phyloP scores from a whole-genome alignment of 148 eudicot genomes.

The Agrostemma githago region DNA sequence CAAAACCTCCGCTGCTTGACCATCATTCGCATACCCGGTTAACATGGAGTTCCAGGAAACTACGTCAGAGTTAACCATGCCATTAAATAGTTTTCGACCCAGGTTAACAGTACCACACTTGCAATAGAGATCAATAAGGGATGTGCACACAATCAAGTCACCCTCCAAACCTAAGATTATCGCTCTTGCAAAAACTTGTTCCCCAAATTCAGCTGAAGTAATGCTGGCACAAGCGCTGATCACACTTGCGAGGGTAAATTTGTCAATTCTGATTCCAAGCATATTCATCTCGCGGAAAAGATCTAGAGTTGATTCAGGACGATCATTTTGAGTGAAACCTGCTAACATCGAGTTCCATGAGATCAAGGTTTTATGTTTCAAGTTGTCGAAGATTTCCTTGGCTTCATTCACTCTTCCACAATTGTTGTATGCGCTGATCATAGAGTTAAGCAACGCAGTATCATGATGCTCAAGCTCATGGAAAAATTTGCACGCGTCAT shows the following conservation, averaged over 20 bases:
- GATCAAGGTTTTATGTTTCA: constrained; percentile 59
- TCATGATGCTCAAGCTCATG: constrained; percentile 58
- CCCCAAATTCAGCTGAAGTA: constrained; percentile 59
- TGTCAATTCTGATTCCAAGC: constrained; percentile 46
- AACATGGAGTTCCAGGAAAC: constrained; percentile 86
- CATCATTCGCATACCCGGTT: constrained; percentile 89
- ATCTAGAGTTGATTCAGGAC: constrained; percentile 50
- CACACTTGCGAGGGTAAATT: constrained; percentile 65
- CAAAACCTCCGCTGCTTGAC: constrained; percentile 60
- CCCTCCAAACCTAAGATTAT: constrained; percentile 50
- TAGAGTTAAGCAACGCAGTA: constrained; percentile 75
- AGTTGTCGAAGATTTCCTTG: constrained; percentile 48
- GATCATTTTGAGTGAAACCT: constrained; percentile 75
- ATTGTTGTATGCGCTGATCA: constrained; percentile 65
- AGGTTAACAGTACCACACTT: constrained; percentile 69
- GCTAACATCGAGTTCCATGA: constrained; percentile 90
- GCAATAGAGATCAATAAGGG: constrained; percentile 78
- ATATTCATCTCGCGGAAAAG: constrained; percentile 59
- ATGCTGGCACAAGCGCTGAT: constrained; percentile 80
- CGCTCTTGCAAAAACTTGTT: constrained; percentile 72
- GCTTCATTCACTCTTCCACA: constrained; percentile 82
- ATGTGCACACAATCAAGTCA: constrained; percentile 58
- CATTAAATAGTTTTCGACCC: constrained; percentile 57
- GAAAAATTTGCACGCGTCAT: constrained; percentile 60
- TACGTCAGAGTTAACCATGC: constrained; percentile 45